These are phyloP conservation scores for Apophysomyces variabilis DNA, from an alignment of 371 early-diverging fungal genomes.

Conservation along the genomic window DNA sequence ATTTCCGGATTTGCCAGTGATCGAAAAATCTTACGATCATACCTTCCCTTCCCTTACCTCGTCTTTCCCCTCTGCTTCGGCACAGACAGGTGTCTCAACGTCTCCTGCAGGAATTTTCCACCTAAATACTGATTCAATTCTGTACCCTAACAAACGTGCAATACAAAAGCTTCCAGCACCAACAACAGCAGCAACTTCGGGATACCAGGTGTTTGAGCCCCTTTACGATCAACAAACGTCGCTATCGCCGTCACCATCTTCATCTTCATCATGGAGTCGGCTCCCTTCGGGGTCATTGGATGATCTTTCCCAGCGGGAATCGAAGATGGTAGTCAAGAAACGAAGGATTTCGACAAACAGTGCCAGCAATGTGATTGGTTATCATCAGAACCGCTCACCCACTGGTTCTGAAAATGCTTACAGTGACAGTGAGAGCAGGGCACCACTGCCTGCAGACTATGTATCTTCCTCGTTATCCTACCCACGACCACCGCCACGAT, in stretches of 20 bases:
- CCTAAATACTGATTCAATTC: background rate
- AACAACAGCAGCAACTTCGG: background rate
- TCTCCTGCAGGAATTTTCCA: constrained; percentile 2
- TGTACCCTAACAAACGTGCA: background rate
- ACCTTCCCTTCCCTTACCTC: constrained; percentile 19
- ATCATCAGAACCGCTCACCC: constrained; percentile 14
- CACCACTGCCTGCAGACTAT: background rate
- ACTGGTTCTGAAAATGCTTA: constrained; percentile 12
- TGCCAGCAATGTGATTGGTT: background rate
- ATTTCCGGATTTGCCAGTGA: background rate
- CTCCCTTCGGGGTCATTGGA: background rate
- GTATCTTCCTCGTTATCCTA: background rate
- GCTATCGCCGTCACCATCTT: background rate
- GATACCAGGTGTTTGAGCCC: background rate
- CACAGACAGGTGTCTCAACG: constrained; percentile 7
- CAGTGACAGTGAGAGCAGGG: constrained; percentile 7
- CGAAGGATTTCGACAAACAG: background rate
- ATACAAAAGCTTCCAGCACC: background rate
- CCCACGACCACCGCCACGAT: constrained; percentile 1
- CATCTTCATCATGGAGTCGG: constrained; percentile 3
- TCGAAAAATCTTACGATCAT: constrained; percentile 8
- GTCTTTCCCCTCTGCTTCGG: constrained; percentile 10
- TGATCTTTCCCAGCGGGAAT: background rate
- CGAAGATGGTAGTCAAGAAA: background rate
- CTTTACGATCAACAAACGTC: background rate